Evolutionary conservation across 2,329 filamentous ascomycete species (phyloP), one percentile per base, ranked within the genome.

Genomic region (Cladophialophora exuberans): DNA sequence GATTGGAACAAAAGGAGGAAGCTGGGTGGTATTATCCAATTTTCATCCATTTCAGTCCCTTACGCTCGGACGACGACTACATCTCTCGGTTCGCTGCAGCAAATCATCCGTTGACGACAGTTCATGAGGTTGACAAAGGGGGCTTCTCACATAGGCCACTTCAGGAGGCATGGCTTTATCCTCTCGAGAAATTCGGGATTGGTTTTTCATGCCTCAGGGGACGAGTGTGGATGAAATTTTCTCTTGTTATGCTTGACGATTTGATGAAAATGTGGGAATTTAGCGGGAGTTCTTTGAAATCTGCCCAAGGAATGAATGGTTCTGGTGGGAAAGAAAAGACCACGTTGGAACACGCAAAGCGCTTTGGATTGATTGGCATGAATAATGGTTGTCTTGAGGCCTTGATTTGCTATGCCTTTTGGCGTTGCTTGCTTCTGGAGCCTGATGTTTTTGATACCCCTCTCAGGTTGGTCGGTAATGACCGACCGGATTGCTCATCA

Each of bases 121-220:
- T 62, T 49, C 59, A 48, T 35, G 50, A 47, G 39, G 35, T 63
- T 53, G 46, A 54, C 45, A 20, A 33, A 48, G 31, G 39, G 22
- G 35, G 31, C 45, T 45, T 30, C 45, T 59, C 54, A 56, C 54
- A 60, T 63, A 57, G 61, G 62, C 62, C 67, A 66, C 64, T 69
- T 73, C 71, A 69, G 70, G 69, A 64, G 70, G 68, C 69, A 74
- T 71, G 71, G 64, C 69, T 75, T 75, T 74, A 54, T 76, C 72
- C 71, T 72, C 72, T 68, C 68, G 69, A 66, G 61, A 45, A n/a
- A 63, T 59, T 67, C 67, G 67, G 66, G 69, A 70, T 72, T 65
- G 70, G 71, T 73, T 73, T 73, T 67, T 72, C 70, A 70, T 73
- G 69, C 66, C 66, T 67, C 69, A 60, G 44, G 57, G 59, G 54